Percentiles rank a stretch among this genome's conserved stretches.
Conservation (phyloP, 176 grass and related monocot species). For the Eragrostis curvula region DNA sequence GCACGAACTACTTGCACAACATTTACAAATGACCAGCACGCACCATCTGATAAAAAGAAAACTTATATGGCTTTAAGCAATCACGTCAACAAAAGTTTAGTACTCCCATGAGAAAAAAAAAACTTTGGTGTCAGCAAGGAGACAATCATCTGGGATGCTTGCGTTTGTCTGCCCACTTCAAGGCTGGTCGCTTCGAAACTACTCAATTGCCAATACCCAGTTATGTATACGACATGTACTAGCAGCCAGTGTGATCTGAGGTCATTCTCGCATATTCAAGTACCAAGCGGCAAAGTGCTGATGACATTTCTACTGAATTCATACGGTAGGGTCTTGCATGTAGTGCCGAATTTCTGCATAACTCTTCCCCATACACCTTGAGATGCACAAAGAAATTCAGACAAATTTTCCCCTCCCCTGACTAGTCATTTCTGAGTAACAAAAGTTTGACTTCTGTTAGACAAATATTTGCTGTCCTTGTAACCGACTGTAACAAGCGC, state of each 20-base stretch:
- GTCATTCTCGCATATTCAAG: background rate
- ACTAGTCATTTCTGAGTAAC: background rate
- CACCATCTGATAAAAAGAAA: background rate
- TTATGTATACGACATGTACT: slow-evolving; percentile 10
- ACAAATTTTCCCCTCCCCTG: background rate
- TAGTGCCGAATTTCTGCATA: background rate
- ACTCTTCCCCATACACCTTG: background rate
- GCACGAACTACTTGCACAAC: background rate
- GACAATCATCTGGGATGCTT: background rate
- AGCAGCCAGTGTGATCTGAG: slow-evolving; percentile 14
- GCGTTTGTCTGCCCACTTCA: slow-evolving; percentile 18
- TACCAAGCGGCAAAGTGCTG: background rate
- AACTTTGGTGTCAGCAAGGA: background rate
- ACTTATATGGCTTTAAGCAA: background rate
- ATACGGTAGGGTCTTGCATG: background rate
- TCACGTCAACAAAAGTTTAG: background rate
- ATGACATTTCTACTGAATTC: background rate
- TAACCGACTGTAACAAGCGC: no score
- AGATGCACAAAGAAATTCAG: slow-evolving; percentile 1
- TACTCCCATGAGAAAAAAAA: background rate
- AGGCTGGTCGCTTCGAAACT: slow-evolving; percentile 15
- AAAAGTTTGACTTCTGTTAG: no score
- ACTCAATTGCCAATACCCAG: background rate
- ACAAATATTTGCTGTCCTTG: no score
- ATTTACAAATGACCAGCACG: background rate